Evolutionary conservation across 306 rosid genomes (phyloP).

Genomic region (Castanospermum australe): DNA sequence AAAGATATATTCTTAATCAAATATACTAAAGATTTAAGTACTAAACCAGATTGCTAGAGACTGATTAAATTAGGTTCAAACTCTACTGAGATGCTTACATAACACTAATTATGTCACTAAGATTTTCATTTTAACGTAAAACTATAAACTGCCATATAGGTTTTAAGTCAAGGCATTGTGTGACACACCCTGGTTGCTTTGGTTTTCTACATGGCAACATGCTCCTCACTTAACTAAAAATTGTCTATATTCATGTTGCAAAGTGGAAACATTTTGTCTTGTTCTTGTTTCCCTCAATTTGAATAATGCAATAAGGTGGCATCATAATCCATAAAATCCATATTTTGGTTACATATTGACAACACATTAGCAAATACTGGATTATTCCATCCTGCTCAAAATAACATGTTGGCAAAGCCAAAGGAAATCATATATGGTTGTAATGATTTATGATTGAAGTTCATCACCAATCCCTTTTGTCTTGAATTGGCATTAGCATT

Average conservation of each 20-base stretch:
- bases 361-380: neutral
- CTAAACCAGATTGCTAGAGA: neutral
- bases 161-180: conserved; percentile 2
- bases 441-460: neutral
- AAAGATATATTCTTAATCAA: neutral
- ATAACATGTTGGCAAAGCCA: neutral
- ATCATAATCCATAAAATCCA: neutral
- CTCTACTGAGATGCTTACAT: neutral
- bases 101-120: neutral
- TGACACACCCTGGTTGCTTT: neutral
- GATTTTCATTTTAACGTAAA: conserved; percentile 2
- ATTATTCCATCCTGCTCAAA: neutral
- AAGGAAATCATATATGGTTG: neutral
- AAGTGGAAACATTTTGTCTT: neutral
- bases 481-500: neutral
- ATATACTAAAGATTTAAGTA: neutral
- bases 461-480: neutral
- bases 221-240: neutral
- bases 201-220: neutral
- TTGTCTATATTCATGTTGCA: neutral
- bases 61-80: neutral
- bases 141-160: neutral
- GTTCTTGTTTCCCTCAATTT: neutral
- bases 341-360: neutral
- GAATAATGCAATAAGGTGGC: neutral